Conservation (phyloP, 768 basidiomycete genomes). For the Bullera alba region DNA sequence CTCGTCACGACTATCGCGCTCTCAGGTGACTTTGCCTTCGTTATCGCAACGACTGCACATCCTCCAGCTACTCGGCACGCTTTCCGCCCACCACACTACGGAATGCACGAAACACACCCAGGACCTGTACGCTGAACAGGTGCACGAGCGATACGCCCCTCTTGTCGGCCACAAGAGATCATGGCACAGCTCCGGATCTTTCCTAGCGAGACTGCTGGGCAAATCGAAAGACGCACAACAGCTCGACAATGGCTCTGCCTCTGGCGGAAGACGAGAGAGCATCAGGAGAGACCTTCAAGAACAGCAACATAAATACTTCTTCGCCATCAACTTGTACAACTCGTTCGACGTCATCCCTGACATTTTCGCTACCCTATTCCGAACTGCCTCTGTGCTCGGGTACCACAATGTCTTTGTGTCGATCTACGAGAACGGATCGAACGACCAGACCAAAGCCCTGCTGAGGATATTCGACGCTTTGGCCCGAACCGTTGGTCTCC, state of each 20-base stretch:
- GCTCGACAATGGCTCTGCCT: constrained; percentile 8
- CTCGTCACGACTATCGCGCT: constrained; percentile 29
- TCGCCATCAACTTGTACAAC: constrained; percentile 99
- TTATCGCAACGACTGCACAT: constrained; percentile 76
- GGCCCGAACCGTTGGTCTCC: constrained; percentile 78
- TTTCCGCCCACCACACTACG: constrained; percentile 85
- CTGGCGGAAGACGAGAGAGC: constrained; percentile 14
- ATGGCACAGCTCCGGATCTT: constrained; percentile 31
- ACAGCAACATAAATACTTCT: constrained; percentile 92
- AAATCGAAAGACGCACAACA: constrained; percentile 21
- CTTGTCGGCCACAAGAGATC: constrained; percentile 69
- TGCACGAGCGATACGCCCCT: constrained; percentile 71
- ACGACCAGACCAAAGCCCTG: constrained; percentile 95
- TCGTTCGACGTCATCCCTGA: constrained; percentile 98
- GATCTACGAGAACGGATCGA: constrained; percentile 99
- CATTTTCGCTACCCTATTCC: constrained; percentile 91
- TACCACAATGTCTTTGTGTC: constrained; percentile 98
- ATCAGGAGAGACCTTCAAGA: constrained; percentile 34
- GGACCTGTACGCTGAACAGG: constrained; percentile 76
- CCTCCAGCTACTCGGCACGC: constrained; percentile 73
- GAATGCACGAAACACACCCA: constrained; percentile 83
- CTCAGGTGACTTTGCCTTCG: constrained; percentile 56
- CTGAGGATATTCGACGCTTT: constrained; percentile 91
- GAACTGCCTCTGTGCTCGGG: constrained; percentile 81
- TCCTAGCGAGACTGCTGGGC: constrained; percentile 27